Evolutionary conservation across 208 protist species (phyloP).

Genomic region (Acanthamoeba sp.): DNA sequence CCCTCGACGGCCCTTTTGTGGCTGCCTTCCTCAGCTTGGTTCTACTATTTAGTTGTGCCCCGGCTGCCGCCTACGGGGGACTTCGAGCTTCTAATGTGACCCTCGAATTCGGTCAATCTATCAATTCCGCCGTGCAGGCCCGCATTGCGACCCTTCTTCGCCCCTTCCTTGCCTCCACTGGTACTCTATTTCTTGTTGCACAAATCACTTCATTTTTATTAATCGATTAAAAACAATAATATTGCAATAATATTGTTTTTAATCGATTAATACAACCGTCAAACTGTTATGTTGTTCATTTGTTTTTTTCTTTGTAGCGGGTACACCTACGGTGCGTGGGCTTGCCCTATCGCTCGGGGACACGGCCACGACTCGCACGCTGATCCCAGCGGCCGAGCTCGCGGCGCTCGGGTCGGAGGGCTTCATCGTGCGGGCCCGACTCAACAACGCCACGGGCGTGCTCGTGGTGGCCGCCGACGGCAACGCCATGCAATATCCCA

Average conservation of each 20-base stretch:
- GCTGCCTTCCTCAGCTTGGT: too few relatives aligned
- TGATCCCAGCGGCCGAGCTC: conserved; percentile 42
- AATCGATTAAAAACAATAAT: too few relatives aligned
- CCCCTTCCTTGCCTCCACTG: not conserved
- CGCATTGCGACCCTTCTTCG: not conserved
- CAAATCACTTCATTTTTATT: not conserved
- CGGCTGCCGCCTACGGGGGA: too few relatives aligned
- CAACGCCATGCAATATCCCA: conserved; percentile 28
- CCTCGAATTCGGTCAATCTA: conserved; percentile 2
- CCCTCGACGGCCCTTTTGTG: too few relatives aligned
- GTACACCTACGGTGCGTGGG: not conserved
- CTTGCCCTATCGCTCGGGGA: conserved; percentile 45
- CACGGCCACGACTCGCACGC: conserved; percentile 10
- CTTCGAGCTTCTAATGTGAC: not conserved
- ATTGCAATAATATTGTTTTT: not conserved
- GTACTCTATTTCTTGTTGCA: not conserved
- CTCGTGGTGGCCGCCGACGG: conserved; percentile 49
- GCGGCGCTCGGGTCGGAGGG: conserved; percentile 21
- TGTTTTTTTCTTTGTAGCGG: not conserved
- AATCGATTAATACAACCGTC: not conserved
- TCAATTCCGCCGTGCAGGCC: not conserved
- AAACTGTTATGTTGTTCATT: not conserved
- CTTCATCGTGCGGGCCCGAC: conserved; percentile 8
- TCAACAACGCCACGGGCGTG: not conserved
- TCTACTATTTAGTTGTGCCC: too few relatives aligned